These are phyloP conservation scores for Candida glaebosa DNA, from an alignment of 805 yeast genomes.

Conservation along the genomic window DNA sequence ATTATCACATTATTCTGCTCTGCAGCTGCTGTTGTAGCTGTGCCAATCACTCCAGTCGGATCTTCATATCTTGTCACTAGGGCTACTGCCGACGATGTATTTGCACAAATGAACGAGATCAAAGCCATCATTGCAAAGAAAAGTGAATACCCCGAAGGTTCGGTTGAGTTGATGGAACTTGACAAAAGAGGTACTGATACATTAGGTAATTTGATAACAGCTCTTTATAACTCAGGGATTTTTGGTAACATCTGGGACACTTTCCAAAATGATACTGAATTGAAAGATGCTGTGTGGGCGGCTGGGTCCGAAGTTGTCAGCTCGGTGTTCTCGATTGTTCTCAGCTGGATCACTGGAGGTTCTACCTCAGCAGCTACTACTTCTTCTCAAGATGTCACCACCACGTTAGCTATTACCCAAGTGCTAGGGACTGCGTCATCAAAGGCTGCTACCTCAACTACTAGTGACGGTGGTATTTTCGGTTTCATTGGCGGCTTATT, in stretches of 20 bases:
- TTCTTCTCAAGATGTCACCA: conserved; percentile 7
- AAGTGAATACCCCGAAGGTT: conserved; percentile 2
- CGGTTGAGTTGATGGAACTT: conserved; percentile 3
- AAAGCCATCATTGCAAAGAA: conserved; percentile 1
- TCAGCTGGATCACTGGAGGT: conserved; percentile 8
- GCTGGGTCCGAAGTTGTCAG: conserved; percentile 1
- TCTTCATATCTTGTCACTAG: neutral
- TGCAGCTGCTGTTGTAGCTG: neutral
- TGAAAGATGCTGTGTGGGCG: neutral
- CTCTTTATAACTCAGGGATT: conserved; percentile 5
- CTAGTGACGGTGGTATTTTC: neutral
- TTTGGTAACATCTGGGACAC: neutral
- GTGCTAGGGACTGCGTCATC: conserved; percentile 11
- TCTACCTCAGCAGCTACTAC: conserved; percentile 12
- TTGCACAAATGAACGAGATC: neutral
- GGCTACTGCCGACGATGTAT: conserved; percentile 1
- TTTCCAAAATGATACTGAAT: neutral
- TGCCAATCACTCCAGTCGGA: neutral
- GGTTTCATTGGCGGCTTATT: neutral
- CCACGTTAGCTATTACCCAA: conserved; percentile 9
- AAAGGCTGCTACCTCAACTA: neutral
- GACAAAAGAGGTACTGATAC: conserved; percentile 1
- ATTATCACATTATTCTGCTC: neutral
- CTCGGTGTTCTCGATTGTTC: conserved; percentile 1
- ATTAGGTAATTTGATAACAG: conserved; percentile 1